phyloP scores from a whole-genome alignment of 345 rosid genomes.

The Passiflora organensis region DNA sequence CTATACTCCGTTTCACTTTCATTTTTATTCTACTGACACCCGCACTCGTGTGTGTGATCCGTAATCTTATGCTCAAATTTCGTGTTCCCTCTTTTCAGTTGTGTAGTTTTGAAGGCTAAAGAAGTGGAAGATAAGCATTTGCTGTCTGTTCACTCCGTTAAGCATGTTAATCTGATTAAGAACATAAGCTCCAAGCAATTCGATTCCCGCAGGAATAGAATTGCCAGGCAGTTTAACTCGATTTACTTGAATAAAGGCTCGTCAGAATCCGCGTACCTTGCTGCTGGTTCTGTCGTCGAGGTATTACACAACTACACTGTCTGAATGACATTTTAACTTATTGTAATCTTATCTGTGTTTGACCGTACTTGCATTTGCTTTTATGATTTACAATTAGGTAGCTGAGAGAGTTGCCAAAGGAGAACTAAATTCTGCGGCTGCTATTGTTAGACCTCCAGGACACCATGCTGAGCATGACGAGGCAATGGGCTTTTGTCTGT shows the following conservation, averaged over 20 bases:
- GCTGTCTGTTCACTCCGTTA: slow-evolving; percentile 51
- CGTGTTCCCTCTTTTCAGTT: slow-evolving; percentile 38
- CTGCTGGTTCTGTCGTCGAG: slow-evolving; percentile 88
- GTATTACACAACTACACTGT: slow-evolving; percentile 23
- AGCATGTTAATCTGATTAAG: slow-evolving; percentile 57
- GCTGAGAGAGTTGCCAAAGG: slow-evolving; percentile 78
- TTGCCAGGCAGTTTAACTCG: slow-evolving; percentile 63
- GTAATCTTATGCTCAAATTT: too few species aligned
- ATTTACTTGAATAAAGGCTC: slow-evolving; percentile 81
- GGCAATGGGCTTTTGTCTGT: slow-evolving; percentile 93
- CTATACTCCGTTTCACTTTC: background rate
- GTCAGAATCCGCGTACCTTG: slow-evolving; percentile 75
- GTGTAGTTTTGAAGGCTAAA: slow-evolving; percentile 62
- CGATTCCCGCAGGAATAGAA: slow-evolving; percentile 40
- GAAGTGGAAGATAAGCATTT: slow-evolving; percentile 62
- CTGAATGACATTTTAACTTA: too few species aligned
- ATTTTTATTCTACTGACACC: background rate
- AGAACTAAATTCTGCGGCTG: slow-evolving; percentile 73
- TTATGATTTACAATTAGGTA: slow-evolving; percentile 29
- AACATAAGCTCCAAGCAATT: slow-evolving; percentile 57
- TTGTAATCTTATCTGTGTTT: too few species aligned
- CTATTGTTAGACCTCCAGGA: slow-evolving; percentile 99
- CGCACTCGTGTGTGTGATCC: too few species aligned
- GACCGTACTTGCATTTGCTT: too few species aligned
- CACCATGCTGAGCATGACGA: slow-evolving; percentile 89